Conservation (phyloP, 306 rosid species). For the Vicia villosa region DNA sequence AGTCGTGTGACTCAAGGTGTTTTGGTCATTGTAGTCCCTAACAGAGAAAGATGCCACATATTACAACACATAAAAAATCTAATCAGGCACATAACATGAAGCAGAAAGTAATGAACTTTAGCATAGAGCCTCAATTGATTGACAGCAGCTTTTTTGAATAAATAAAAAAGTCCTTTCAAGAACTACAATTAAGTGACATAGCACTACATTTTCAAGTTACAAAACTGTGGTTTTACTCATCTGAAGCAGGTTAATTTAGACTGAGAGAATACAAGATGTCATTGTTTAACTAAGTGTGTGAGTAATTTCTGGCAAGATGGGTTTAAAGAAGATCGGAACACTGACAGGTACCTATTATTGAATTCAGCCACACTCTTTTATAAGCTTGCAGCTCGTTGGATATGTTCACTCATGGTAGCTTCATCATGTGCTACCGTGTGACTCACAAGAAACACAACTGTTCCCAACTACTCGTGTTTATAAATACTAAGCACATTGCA, state of each 20-base stretch:
- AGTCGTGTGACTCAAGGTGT: background rate
- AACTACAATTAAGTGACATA: background rate
- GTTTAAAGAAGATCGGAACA: background rate
- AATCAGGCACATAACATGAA: background rate
- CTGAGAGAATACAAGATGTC: background rate
- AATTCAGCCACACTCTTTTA: background rate
- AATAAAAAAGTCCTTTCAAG: background rate
- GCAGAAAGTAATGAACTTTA: background rate
- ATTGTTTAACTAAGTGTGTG: background rate
- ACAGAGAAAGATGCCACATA: background rate
- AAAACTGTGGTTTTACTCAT: background rate
- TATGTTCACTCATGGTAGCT: background rate
- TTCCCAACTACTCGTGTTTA: background rate
- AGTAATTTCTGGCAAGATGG: background rate
- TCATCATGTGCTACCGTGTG: background rate
- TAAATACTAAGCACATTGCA: background rate
- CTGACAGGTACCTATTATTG: background rate
- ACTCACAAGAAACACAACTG: background rate
- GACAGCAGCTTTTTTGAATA: background rate
- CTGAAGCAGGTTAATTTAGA: background rate
- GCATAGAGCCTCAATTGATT: background rate
- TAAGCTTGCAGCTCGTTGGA: background rate
- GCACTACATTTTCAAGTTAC: background rate
- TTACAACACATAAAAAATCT: background rate
- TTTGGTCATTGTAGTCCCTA: constrained; percentile 2